Evolutionary conservation across 768 basidiomycete species (phyloP).

Genomic region (Suillus ampliporus): DNA sequence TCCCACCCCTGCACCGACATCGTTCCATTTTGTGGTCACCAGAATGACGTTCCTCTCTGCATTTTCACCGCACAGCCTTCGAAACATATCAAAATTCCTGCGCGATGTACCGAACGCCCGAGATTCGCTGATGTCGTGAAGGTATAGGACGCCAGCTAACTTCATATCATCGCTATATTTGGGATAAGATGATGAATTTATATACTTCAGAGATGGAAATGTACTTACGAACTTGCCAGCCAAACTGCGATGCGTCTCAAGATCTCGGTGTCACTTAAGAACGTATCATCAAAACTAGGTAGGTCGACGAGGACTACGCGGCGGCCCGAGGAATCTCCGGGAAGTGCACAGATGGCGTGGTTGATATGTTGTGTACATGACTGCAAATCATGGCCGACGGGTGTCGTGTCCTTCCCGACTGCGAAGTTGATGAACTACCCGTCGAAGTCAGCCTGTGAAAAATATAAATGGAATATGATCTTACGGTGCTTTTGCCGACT

Average conservation of each 20-base stretch:
- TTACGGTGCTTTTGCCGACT: too few species aligned
- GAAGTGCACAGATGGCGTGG: slow-evolving; percentile 21
- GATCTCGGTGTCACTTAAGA: slow-evolving; percentile 28
- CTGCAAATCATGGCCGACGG: slow-evolving; percentile 19
- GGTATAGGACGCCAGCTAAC: slow-evolving; percentile 39
- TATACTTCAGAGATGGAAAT: not conserved
- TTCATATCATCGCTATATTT: slow-evolving; percentile 32
- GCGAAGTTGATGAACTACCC: slow-evolving; percentile 8
- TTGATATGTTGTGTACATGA: slow-evolving; percentile 31
- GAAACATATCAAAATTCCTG: slow-evolving; percentile 39
- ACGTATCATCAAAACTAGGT: slow-evolving; percentile 33
- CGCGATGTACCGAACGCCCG: slow-evolving; percentile 35
- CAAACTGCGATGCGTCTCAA: slow-evolving; percentile 32
- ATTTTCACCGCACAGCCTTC: slow-evolving; percentile 27
- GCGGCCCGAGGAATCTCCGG: slow-evolving; percentile 21
- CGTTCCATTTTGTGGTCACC: slow-evolving; percentile 44
- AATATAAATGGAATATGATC: too few species aligned
- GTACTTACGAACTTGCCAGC: slow-evolving; percentile 31
- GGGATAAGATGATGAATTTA: not conserved
- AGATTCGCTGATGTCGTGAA: slow-evolving; percentile 42
- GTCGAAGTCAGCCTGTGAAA: not conserved
- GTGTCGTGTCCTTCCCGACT: not conserved
- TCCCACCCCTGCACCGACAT: slow-evolving; percentile 22
- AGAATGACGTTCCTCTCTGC: slow-evolving; percentile 37
- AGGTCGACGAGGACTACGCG: slow-evolving; percentile 22